These are phyloP conservation scores for Albatrellus ellisii DNA, from an alignment of 768 basidiomycete species.

Conservation along the genomic window DNA sequence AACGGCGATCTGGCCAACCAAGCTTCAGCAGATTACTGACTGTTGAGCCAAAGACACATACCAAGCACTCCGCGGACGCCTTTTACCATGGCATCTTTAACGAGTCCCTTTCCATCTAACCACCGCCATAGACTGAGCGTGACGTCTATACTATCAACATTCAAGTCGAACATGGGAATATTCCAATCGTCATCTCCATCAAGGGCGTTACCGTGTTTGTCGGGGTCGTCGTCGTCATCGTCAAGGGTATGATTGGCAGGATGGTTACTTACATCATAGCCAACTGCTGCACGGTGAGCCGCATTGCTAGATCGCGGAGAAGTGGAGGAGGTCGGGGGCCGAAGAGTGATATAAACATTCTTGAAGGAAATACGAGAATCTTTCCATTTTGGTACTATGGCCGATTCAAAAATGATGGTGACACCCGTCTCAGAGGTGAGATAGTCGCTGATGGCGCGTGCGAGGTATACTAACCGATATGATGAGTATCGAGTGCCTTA, in stretches of 20 bases:
- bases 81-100: slow-evolving; percentile 83
- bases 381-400: slow-evolving; percentile 96
- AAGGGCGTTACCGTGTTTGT: slow-evolving; percentile 4
- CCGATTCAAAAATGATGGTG: slow-evolving; percentile 92
- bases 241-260: slow-evolving; percentile 56
- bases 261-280: slow-evolving; percentile 69
- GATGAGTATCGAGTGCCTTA: slow-evolving; percentile 3
- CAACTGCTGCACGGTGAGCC: slow-evolving; percentile 45
- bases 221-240: slow-evolving; percentile 33
- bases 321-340: slow-evolving; percentile 27
- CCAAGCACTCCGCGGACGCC: slow-evolving; percentile 92
- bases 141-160: slow-evolving; percentile 90
- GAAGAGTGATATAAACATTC: slow-evolving; percentile 87
- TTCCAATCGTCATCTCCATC: slow-evolving; percentile 45
- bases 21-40: background rate
- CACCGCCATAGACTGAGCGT: slow-evolving; percentile 83
- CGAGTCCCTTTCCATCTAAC: slow-evolving; percentile 90
- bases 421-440: slow-evolving; percentile 89
- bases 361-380: slow-evolving; percentile 94
- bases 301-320: slow-evolving; percentile 7
- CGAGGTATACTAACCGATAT: slow-evolving; percentile 66
- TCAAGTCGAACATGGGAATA: slow-evolving; percentile 87
- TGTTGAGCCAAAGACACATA: slow-evolving; percentile 20
- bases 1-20: slow-evolving; percentile 57
- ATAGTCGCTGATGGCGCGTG: slow-evolving; percentile 82